Conservation (phyloP, 2,329 filamentous ascomycete genomes). For the Epicoccum nigrum region DNA sequence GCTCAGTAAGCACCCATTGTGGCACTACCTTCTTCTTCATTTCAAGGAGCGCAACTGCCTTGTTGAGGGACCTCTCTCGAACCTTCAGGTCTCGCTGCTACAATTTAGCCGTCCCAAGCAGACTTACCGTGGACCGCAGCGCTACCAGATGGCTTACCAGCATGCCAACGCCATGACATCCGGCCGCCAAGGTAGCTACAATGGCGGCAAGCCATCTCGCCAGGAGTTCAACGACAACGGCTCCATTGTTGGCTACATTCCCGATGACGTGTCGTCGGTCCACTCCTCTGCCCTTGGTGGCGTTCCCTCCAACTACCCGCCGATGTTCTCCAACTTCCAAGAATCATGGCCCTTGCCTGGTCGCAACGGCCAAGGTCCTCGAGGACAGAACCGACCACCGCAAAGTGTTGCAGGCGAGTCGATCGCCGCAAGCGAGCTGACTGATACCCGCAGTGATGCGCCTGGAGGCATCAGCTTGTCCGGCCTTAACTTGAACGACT, state of each 20-base stretch:
- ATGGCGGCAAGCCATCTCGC: slow-evolving; percentile 57
- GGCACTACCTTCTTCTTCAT: slow-evolving; percentile 93
- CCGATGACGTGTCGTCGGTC: slow-evolving; percentile 94
- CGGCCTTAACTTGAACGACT: slow-evolving; percentile 76
- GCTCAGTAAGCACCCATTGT: slow-evolving; percentile 94
- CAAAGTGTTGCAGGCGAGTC: slow-evolving; percentile 89
- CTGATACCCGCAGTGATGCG: slow-evolving; percentile 78
- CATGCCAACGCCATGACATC: slow-evolving; percentile 66
- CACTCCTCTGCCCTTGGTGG: slow-evolving; percentile 91
- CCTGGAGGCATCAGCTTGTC: slow-evolving; percentile 88
- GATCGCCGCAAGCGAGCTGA: slow-evolving; percentile 87
- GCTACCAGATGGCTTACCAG: slow-evolving; percentile 81
- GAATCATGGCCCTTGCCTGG: slow-evolving; percentile 89
- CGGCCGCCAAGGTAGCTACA: slow-evolving; percentile 47
- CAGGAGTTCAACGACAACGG: slow-evolving; percentile 73
- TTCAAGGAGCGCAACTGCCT: slow-evolving; percentile 97
- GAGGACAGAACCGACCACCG: slow-evolving; percentile 67
- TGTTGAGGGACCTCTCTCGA: slow-evolving; percentile 92
- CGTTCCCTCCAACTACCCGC: slow-evolving; percentile 82
- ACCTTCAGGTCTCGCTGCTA: slow-evolving; percentile 91
- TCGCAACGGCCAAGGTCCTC: slow-evolving; percentile 68
- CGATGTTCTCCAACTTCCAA: slow-evolving; percentile 93
- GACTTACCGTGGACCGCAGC: slow-evolving; percentile 85
- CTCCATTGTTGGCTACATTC: slow-evolving; percentile 93
- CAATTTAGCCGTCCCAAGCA: slow-evolving; percentile 96